phyloP scores from a whole-genome alignment of 176 grass and related monocot genomes.

The Themeda triandra region DNA sequence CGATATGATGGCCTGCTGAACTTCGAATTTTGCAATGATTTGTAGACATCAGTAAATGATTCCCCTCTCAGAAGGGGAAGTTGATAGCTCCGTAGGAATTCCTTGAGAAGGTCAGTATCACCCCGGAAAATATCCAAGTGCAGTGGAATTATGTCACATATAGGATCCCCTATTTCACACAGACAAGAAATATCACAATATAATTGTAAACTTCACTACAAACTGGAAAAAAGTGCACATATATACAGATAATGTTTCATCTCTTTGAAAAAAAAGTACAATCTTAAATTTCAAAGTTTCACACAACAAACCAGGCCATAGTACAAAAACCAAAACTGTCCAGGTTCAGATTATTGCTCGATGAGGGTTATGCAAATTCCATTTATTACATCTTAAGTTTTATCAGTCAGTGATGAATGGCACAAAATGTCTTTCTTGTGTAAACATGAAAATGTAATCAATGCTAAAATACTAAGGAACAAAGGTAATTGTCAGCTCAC shows the following conservation, averaged over 20 bases:
- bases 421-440: background rate
- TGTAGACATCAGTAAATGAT: slow-evolving; percentile 25
- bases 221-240: background rate
- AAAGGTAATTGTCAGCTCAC: slow-evolving; percentile 41
- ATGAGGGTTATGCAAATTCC: background rate
- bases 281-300: background rate
- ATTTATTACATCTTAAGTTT: slow-evolving; percentile 4
- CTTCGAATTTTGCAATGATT: slow-evolving; percentile 40
- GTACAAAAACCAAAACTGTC: background rate
- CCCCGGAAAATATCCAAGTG: slow-evolving; percentile 89
- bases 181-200: background rate
- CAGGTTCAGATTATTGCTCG: background rate
- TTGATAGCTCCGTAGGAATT: slow-evolving; percentile 62
- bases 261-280: background rate
- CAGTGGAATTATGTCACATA: slow-evolving; percentile 90
- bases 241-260: background rate
- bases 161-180: slow-evolving; percentile 65
- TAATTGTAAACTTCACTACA: background rate
- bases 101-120: slow-evolving; percentile 63
- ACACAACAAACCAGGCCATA: background rate
- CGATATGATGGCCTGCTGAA: slow-evolving; percentile 71
- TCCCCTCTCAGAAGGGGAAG: slow-evolving; percentile 68
- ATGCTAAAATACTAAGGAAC: slow-evolving; percentile 1
- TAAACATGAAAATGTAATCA: background rate
- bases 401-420: background rate